phyloP scores from a whole-genome alignment of 202 grass and related monocot species.

The Dendrocalamus latiflorus region DNA sequence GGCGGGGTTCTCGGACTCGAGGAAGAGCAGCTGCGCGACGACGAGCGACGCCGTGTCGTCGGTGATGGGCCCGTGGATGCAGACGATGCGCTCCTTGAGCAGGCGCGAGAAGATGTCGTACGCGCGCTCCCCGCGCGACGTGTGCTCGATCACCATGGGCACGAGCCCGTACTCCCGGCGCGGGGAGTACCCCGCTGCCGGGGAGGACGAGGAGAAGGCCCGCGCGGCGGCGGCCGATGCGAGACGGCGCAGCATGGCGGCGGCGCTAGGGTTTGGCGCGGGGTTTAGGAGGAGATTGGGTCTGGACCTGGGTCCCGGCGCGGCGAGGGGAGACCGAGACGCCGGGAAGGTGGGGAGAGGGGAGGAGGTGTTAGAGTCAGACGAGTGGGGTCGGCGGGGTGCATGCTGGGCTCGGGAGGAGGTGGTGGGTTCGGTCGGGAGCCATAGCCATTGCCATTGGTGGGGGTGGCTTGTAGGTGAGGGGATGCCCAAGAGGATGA shows the following conservation, averaged over 20 bases:
- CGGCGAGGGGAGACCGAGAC: too few species aligned
- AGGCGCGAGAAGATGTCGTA: conserved; percentile 96
- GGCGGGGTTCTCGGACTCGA: conserved; percentile 94
- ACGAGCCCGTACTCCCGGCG: conserved; percentile 59
- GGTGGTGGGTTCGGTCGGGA: too few species aligned
- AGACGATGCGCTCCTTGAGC: conserved; percentile 93
- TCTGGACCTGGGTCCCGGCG: too few species aligned
- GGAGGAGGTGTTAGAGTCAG: too few species aligned
- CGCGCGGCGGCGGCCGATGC: conserved; percentile 19
- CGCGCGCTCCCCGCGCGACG: conserved; percentile 82
- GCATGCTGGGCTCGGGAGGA: too few species aligned
- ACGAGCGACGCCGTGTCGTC: conserved; percentile 79
- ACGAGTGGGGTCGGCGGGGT: too few species aligned
- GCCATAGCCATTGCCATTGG: too few species aligned
- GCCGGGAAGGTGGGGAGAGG: too few species aligned
- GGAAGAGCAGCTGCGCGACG: conserved; percentile 92
- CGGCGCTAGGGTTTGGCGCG: too few species aligned
- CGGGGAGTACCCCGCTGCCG: conserved; percentile 12
- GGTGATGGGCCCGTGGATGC: conserved; percentile 79
- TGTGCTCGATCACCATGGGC: conserved; percentile 96
- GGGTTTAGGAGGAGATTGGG: too few species aligned
- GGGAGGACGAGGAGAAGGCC: conserved; percentile 27
- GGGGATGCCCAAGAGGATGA: too few species aligned
- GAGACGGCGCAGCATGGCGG: conserved; percentile 59
- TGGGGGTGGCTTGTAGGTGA: too few species aligned